phyloP scores from a whole-genome alignment of 2,329 filamentous ascomycete species.

The Fusarium torreyae region DNA sequence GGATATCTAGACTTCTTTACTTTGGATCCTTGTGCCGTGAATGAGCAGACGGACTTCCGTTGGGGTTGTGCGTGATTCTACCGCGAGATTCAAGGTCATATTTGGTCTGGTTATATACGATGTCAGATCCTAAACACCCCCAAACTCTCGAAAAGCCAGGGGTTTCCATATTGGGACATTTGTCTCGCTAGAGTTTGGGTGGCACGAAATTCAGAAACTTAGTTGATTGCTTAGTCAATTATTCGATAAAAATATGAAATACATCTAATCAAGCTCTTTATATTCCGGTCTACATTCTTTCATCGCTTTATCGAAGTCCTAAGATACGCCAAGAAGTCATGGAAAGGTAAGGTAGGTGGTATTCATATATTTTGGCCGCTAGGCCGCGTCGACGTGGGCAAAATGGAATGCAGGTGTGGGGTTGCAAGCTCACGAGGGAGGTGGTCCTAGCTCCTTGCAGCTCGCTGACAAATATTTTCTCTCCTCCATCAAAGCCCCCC shows the following conservation, averaged over 20 bases:
- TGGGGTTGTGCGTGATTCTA: constrained; percentile 1
- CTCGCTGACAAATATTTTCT: constrained; percentile 50
- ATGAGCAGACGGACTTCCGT: background rate
- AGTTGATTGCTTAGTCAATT: too few species aligned
- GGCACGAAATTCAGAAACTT: too few species aligned
- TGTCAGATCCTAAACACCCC: constrained; percentile 13
- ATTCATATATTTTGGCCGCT: too few species aligned
- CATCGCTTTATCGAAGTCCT: too few species aligned
- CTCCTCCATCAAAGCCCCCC: constrained; percentile 41
- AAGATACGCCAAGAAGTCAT: too few species aligned
- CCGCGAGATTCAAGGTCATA: constrained; percentile 19
- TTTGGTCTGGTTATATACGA: constrained; percentile 5
- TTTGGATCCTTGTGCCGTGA: background rate
- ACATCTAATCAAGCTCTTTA: too few species aligned
- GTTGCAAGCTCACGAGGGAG: constrained; percentile 8
- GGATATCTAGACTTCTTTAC: background rate
- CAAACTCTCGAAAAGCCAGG: constrained; percentile 11
- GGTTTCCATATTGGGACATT: constrained; percentile 24
- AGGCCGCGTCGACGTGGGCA: too few species aligned
- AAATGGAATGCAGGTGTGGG: constrained; percentile 6
- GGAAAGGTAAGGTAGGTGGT: too few species aligned
- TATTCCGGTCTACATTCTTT: too few species aligned
- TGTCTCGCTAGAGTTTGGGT: constrained; percentile 6
- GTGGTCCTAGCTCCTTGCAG: constrained; percentile 39
- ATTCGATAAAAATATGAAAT: too few species aligned